Base-by-base conservation (phyloP, 2,329 filamentous ascomycete genomes). In the Geosmithia morbida region DNA sequence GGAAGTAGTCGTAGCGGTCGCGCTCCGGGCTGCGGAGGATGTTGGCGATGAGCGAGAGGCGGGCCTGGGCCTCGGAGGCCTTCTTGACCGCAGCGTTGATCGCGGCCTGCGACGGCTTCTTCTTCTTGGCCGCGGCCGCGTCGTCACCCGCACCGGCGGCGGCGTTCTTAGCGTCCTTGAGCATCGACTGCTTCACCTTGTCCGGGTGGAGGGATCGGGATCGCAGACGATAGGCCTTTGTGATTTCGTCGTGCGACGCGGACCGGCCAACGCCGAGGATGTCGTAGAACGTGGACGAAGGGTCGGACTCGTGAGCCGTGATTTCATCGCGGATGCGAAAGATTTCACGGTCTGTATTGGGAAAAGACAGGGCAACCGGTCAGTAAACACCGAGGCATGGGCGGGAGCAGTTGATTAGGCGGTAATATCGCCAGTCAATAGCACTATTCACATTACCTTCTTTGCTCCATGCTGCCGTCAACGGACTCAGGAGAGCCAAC, bases 291-390 rank as follows among this genome's bases (percentile, higher is more conserved):
- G 86, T 92, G 50, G 87, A 75, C 52, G 85, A 82, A 46, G 72
- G 59, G 49, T 92, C 88, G 33, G 59, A 48, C 63, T 96, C 87
- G 63, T 96, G 86, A 53, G 80, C 71, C 43, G 78, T 67, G 48
- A 98, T 77, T 63, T 97, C 92, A 68, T 96, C 88, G 59, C 83
- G 83, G 52, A 98, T 75, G 57, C 88, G 85, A 71, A 98, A 98
- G 69, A 98, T 97, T 68, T 98, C 92, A 61, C 94, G 87, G 67
- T 98, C 92, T 94, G 20, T 16, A 16, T n/a, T n/a, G n/a, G n/a
- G n/a, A n/a, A n/a, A n/a, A n/a, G n/a, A n/a, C n/a, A n/a, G n/a
- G n/a, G n/a, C n/a, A n/a, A n/a, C n/a, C n/a, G n/a, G 45, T 22
- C 18, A 44, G 17, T 44, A 18, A n/a, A n/a, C n/a, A n/a, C n/a